These are phyloP conservation scores for Clarireedia monteithiana DNA, from an alignment of 2,329 filamentous ascomycete species.

Conservation along the genomic window DNA sequence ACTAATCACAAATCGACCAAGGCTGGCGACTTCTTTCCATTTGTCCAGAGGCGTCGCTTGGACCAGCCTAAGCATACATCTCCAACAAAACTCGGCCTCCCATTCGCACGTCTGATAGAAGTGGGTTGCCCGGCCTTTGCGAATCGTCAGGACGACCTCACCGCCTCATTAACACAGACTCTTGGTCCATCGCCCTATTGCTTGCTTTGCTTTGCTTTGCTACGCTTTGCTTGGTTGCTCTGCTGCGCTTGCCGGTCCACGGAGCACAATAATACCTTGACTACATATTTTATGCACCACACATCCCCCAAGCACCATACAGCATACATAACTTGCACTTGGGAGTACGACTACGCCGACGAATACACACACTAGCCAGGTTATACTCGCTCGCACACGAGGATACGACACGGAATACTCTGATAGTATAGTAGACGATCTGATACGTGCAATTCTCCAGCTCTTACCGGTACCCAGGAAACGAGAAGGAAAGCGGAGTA, in stretches of 20 bases:
- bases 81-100: background rate
- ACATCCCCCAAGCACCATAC: too few relatives aligned
- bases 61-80: conserved; percentile 2
- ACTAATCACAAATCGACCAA: conserved; percentile 4
- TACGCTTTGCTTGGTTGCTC: background rate
- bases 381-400: too few relatives aligned
- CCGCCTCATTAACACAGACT: conserved; percentile 2
- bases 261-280: too few relatives aligned
- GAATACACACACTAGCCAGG: too few relatives aligned
- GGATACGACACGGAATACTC: background rate
- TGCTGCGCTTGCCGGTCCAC: background rate
- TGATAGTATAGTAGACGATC: background rate
- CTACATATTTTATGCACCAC: too few relatives aligned
- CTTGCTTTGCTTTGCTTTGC: background rate
- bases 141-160: conserved; percentile 9
- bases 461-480: background rate
- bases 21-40: background rate
- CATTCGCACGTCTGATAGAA: conserved; percentile 1
- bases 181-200: background rate
- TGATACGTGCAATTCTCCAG: conserved; percentile 1
- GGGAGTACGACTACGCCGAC: too few relatives aligned
- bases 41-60: background rate
- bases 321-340: too few relatives aligned
- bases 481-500: conserved; percentile 3
- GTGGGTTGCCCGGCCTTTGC: conserved; percentile 2